Evolutionary conservation across 495 filamentous ascomycete genomes (phyloP).

Genomic region (Aspergillus baeticus): DNA sequence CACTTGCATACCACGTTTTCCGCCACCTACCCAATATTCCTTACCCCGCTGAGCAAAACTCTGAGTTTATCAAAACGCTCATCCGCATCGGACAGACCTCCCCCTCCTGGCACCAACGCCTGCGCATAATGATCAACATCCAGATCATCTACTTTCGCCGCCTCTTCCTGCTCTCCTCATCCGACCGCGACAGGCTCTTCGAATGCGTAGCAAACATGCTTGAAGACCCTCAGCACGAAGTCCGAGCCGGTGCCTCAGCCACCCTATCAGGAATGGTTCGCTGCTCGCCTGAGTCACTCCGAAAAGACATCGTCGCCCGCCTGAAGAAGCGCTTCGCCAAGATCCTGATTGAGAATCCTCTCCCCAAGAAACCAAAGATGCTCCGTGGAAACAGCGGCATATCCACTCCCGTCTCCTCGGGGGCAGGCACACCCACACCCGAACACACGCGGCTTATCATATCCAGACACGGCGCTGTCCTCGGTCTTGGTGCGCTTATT

Average conservation of each 20-base stretch:
- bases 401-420: conserved; percentile 49
- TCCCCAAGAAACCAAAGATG: conserved; percentile 70
- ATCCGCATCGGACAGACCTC: conserved; percentile 87
- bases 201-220: conserved; percentile 93
- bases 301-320: conserved; percentile 68
- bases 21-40: conserved; percentile 96
- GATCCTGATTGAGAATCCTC: conserved; percentile 74
- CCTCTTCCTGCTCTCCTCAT: conserved; percentile 82
- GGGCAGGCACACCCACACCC: conserved; percentile 74
- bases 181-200: conserved; percentile 78
- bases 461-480: conserved; percentile 82
- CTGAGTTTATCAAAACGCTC: conserved; percentile 76
- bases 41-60: conserved; percentile 81
- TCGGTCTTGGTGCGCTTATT: conserved; percentile 87
- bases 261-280: conserved; percentile 97
- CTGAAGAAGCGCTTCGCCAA: conserved; percentile 78
- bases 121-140: conserved; percentile 98
- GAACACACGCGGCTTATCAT: conserved; percentile 80
- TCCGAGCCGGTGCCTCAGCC: conserved; percentile 85
- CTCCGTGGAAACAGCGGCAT: conserved; percentile 26
- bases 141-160: conserved; percentile 98
- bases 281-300: conserved; percentile 83
- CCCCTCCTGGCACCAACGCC: conserved; percentile 91
- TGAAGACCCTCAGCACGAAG: conserved; percentile 87
- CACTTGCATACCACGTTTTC: conserved; percentile 95